Evolutionary conservation across 2,329 filamentous ascomycete species (phyloP).

Genomic region (Didymella segeticola): DNA sequence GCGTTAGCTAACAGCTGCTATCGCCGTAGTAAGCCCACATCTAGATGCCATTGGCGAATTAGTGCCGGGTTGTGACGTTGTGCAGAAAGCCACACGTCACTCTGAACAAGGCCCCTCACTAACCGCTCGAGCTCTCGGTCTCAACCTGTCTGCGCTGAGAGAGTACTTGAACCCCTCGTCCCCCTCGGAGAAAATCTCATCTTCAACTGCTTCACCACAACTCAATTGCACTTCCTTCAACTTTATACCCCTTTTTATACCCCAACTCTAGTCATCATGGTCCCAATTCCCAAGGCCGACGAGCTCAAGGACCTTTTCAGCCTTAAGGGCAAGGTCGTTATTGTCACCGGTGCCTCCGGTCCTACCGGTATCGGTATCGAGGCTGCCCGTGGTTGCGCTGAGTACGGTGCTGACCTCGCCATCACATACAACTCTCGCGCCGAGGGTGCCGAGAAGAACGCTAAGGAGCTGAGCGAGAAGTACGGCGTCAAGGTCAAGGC

Average conservation of each 20-base stretch:
- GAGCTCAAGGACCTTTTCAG: constrained; percentile 63
- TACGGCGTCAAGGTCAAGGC: constrained; percentile 72
- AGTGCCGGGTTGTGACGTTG: constrained; percentile 13
- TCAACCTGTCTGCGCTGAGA: constrained; percentile 24
- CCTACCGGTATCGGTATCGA: constrained; percentile 73
- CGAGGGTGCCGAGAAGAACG: constrained; percentile 70
- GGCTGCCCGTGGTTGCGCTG: constrained; percentile 68
- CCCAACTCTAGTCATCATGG: constrained; percentile 57
- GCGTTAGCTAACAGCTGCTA: constrained; percentile 25
- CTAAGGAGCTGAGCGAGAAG: constrained; percentile 63
- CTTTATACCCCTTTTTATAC: constrained; percentile 10
- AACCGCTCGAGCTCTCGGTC: constrained; percentile 22
- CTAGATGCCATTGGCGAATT: constrained; percentile 25
- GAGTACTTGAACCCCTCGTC: constrained; percentile 46
- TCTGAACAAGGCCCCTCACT: constrained; percentile 32
- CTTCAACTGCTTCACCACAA: constrained; percentile 21
- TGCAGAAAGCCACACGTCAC: constrained; percentile 37
- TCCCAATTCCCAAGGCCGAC: constrained; percentile 61
- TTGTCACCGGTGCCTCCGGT: constrained; percentile 62
- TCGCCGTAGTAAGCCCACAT: constrained; percentile 31
- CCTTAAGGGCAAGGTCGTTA: constrained; percentile 62
- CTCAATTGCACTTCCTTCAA: constrained; percentile 22
- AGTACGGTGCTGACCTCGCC: constrained; percentile 69
- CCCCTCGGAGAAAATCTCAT: constrained; percentile 22
- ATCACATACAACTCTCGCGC: constrained; percentile 71